These are phyloP conservation scores for Xenosphaeropsis pyriputrescens DNA, from an alignment of 2,329 filamentous ascomycete genomes.

Conservation along the genomic window DNA sequence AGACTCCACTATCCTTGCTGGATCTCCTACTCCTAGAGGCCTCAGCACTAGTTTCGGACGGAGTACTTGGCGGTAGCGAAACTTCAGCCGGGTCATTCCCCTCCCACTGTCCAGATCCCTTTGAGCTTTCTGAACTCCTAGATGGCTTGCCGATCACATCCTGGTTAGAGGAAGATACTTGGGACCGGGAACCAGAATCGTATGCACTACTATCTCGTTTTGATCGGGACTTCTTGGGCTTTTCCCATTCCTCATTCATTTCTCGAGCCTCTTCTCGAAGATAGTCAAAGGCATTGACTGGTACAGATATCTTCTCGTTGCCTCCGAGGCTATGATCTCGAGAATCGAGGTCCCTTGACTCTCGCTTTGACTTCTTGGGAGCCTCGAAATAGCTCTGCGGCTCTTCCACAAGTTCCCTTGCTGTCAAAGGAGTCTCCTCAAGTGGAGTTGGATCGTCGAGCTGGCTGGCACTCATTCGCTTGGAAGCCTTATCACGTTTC, in stretches of 20 bases:
- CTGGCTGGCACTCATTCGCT: constrained; percentile 4
- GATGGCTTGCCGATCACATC: neutral
- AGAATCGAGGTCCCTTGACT: constrained; percentile 16
- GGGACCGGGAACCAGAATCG: constrained; percentile 10
- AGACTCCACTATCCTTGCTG: constrained; percentile 23
- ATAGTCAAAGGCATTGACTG: constrained; percentile 17
- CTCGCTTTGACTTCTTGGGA: constrained; percentile 19
- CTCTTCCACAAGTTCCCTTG: constrained; percentile 9
- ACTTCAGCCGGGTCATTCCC: constrained; percentile 15
- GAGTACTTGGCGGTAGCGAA: constrained; percentile 13
- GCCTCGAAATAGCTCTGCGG: constrained; percentile 14
- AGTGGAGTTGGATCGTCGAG: constrained; percentile 6
- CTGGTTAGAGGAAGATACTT: constrained; percentile 3
- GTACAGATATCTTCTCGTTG: constrained; percentile 9
- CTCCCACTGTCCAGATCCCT: constrained; percentile 9
- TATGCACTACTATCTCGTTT: constrained; percentile 17
- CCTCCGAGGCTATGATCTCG: constrained; percentile 9
- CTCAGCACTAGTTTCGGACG: constrained; percentile 12
- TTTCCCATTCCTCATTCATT: constrained; percentile 22
- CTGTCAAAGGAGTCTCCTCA: constrained; percentile 5
- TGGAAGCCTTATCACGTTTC: constrained; percentile 26
- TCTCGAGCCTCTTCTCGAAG: constrained; percentile 9
- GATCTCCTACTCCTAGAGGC: constrained; percentile 19
- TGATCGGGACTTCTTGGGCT: constrained; percentile 20
- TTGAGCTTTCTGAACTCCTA: neutral